phyloP scores from a whole-genome alignment of 2,329 filamentous ascomycete species.

The Penicillium sp. region DNA sequence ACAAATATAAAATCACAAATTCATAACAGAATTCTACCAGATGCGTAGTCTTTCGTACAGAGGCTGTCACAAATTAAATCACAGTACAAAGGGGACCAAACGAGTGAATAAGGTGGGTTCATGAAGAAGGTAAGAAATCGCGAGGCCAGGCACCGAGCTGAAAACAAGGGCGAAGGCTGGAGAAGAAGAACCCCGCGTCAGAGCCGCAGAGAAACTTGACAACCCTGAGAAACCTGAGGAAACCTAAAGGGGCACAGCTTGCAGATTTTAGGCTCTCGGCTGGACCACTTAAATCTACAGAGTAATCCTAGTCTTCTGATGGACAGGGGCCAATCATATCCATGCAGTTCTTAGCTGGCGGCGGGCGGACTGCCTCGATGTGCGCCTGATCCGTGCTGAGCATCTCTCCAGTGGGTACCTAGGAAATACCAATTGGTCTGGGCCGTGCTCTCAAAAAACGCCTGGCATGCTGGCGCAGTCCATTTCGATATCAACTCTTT shows the following conservation, averaged over 20 bases:
- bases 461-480: background rate
- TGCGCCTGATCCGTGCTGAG: conserved; percentile 12
- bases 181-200: background rate
- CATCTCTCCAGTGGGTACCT: background rate
- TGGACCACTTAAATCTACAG: conserved; percentile 11
- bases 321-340: conserved; percentile 2
- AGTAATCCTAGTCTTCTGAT: background rate
- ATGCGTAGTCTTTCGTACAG: no score
- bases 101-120: background rate
- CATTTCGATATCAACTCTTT: background rate
- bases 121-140: conserved; percentile 2
- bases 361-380: background rate
- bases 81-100: background rate
- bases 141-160: background rate
- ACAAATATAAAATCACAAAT: background rate
- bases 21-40: background rate
- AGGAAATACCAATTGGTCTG: background rate
- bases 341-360: background rate
- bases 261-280: conserved; percentile 12
- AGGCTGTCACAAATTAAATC: background rate
- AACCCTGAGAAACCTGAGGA: background rate
- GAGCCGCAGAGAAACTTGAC: conserved; percentile 1
- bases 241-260: conserved; percentile 10
- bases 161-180: conserved; percentile 3
- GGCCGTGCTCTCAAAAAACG: conserved; percentile 1